Evolutionary conservation across 228 moss, liverwort and hornwort species (phyloP), one percentile per base, ranked within the genome.

Genomic region (Sphagnum magellanicum): DNA sequence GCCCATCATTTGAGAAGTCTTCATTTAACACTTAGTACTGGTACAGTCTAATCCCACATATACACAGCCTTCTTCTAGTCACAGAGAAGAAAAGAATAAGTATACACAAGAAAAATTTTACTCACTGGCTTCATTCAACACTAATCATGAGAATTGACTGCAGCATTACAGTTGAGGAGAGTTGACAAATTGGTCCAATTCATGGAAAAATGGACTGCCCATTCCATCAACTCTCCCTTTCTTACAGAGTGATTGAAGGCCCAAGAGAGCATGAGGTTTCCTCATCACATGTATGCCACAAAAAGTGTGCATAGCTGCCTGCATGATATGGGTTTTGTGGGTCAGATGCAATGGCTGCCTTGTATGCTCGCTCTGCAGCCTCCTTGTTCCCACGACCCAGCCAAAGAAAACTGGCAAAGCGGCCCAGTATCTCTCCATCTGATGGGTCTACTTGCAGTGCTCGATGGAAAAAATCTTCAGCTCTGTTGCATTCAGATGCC

Each of bases 341-440:
- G 49, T 93, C 93, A 6, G 83, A 68, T 4, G 83, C 80, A 11
- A 89, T 78, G 5, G 91, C 93, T 49, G 87, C 81, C 67, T 79
- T 72, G 49, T 91, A 93, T 5, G 89, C 91, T 52, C 79, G 78
- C 50, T 91, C 93, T 0, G 93, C 93, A 2, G 75, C 78, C 5
- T 76, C 68, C 62, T 76, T 74, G 68, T 93, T 83, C 5, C 87
- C 81, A 6, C 89, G 87, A 8, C 81, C 93, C 61, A 82, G 78
- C 93, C 93, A 93, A 50, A 93, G 66, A 70, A 93, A 93, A 12
- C 74, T 93, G 10, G 91, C 93, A 67, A 83, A 91, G n/a, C 90
- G 79, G n/a, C 82, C 89, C 67, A 87, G 75, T 59, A 87, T 83
- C 67, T 91, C 91, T 65, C 77, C 83, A 17, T 93, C 93, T 0